These are phyloP conservation scores for Conoideocrella luteorostrata DNA, from an alignment of 2,329 filamentous ascomycete species.

Conservation along the genomic window DNA sequence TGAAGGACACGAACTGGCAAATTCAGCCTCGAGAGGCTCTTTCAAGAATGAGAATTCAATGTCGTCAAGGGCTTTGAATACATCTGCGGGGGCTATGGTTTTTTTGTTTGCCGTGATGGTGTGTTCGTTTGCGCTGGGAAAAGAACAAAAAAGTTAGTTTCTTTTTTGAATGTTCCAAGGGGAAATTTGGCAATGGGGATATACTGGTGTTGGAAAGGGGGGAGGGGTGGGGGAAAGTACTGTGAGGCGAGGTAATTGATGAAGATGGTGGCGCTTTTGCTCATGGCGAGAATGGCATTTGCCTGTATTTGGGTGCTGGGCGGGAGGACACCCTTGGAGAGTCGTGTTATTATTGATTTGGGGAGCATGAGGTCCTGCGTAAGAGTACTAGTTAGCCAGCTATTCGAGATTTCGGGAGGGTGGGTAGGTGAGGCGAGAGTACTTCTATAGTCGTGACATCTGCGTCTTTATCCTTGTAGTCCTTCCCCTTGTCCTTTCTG, in stretches of 20 bases:
- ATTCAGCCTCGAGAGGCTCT: conserved; percentile 64
- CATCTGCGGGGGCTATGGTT: conserved; percentile 69
- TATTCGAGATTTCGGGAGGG: too few species aligned
- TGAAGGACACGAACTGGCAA: conserved; percentile 54
- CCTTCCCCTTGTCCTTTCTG: conserved; percentile 27
- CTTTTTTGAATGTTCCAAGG: too few species aligned
- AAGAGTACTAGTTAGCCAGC: not conserved
- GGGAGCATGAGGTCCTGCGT: conserved; percentile 68
- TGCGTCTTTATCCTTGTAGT: conserved; percentile 31
- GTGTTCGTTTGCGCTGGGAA: conserved; percentile 62
- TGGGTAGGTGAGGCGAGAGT: conserved; percentile 7
- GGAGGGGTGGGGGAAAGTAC: conserved; percentile 38
- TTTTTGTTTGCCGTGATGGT: conserved; percentile 64
- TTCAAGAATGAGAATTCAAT: conserved; percentile 70
- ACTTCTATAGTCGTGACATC: conserved; percentile 49
- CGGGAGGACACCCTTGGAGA: conserved; percentile 74
- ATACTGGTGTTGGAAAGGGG: too few species aligned
- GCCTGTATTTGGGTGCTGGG: conserved; percentile 78
- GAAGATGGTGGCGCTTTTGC: conserved; percentile 77
- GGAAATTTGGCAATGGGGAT: too few species aligned
- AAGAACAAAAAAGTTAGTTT: not conserved
- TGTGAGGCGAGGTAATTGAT: conserved; percentile 71
- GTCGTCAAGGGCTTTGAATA: conserved; percentile 71
- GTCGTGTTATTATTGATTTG: conserved; percentile 72
- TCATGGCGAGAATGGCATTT: conserved; percentile 72